These are phyloP conservation scores for Venturia effusa DNA, from an alignment of 2,329 filamentous ascomycete genomes.

Conservation along the genomic window DNA sequence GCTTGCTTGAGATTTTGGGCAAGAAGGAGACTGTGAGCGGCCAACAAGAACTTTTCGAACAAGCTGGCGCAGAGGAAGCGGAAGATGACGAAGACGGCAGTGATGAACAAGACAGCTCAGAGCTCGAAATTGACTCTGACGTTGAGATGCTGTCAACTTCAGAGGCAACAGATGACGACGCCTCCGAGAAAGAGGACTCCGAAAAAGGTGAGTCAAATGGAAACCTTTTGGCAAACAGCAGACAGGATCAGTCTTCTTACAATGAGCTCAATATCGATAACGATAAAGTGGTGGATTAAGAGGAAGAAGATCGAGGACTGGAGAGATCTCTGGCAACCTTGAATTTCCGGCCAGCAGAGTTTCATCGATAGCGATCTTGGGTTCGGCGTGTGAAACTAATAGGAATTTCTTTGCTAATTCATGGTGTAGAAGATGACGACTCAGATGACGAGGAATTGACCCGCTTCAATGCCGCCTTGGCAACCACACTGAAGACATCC, in stretches of 20 bases:
- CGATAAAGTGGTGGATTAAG: no score
- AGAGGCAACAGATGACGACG: conserved; percentile 18
- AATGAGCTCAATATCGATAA: conserved; percentile 16
- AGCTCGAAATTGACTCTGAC: conserved; percentile 34
- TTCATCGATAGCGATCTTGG: conserved; percentile 16
- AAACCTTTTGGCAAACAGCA: no score
- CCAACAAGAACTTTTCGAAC: conserved; percentile 70
- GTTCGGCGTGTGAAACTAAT: no score
- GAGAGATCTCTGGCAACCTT: not conserved
- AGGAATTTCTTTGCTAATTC: not conserved
- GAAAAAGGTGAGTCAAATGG: conserved; percentile 14
- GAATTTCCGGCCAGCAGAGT: conserved; percentile 6
- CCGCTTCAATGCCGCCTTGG: conserved; percentile 65
- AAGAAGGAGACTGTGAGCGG: conserved; percentile 74
- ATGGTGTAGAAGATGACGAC: conserved; percentile 15
- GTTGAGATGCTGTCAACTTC: conserved; percentile 35
- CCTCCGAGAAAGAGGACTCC: conserved; percentile 20
- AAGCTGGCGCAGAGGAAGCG: conserved; percentile 30
- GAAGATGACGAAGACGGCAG: conserved; percentile 25
- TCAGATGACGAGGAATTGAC: conserved; percentile 42
- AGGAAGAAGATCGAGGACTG: no score
- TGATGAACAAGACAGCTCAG: conserved; percentile 34
- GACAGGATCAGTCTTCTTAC: no score
- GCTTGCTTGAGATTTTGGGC: conserved; percentile 56
- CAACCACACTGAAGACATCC: conserved; percentile 60